Percentiles rank a stretch among this genome's conserved stretches.
phyloP scores from a whole-genome alignment of 305 asterid genomes.

The Salvia sclarea region DNA sequence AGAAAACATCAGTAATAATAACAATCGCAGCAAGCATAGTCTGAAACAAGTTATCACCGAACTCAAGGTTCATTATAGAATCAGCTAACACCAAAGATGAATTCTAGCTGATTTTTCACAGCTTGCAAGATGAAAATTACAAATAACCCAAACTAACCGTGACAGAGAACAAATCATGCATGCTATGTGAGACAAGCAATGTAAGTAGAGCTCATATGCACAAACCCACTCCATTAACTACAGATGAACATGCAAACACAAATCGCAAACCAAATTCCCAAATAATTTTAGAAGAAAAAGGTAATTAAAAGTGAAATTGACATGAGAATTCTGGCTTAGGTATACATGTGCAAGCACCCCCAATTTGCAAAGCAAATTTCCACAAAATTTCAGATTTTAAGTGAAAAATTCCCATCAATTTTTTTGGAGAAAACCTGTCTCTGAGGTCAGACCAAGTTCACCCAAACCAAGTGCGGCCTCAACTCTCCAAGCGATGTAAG shows the following conservation, averaged over 20 bases:
- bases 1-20: slow-evolving; percentile 25
- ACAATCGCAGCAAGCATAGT: slow-evolving; percentile 19
- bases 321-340: too few relatives aligned
- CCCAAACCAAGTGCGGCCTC: too few relatives aligned
- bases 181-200: slow-evolving; percentile 1
- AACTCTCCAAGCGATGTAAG: neutral
- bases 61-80: slow-evolving; percentile 6
- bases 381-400: too few relatives aligned
- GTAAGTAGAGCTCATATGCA: neutral
- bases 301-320: neutral
- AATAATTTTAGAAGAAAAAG: neutral
- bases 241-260: neutral
- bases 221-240: neutral
- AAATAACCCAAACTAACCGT: neutral
- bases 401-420: too few relatives aligned
- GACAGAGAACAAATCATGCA: neutral
- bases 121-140: slow-evolving; percentile 10
- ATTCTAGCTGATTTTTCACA: neutral
- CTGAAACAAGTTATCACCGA: neutral
- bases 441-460: too few relatives aligned
- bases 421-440: too few relatives aligned
- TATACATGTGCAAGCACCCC: too few relatives aligned
- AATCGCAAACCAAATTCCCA: neutral
- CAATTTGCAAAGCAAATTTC: too few relatives aligned
- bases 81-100: neutral